Conservation (phyloP, 257 asterid genomes). For the Fraxinus americana region DNA sequence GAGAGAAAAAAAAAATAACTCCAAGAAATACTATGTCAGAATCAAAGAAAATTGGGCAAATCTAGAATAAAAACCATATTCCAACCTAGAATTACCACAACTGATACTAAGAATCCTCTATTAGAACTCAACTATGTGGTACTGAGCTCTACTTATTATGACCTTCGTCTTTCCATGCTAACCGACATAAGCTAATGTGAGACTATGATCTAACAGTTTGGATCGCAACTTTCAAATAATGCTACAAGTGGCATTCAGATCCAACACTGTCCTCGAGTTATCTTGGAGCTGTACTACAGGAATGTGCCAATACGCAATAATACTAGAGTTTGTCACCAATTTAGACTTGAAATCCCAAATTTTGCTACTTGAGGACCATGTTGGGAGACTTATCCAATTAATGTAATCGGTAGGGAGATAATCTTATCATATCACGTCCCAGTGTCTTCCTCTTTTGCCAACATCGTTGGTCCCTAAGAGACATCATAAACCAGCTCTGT, state of each 20-base stretch:
- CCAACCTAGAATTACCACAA: neutral
- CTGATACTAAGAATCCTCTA: neutral
- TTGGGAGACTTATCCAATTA: neutral
- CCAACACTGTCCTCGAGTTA: neutral
- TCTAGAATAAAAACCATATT: neutral
- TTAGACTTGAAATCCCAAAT: neutral
- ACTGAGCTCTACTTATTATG: neutral
- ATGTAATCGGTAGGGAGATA: neutral
- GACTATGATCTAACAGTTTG: neutral
- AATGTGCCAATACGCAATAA: neutral
- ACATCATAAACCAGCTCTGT: no score
- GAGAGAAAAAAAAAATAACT: neutral
- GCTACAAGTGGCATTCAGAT: neutral
- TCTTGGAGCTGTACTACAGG: neutral
- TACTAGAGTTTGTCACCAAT: neutral
- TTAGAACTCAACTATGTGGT: neutral
- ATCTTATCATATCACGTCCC: neutral
- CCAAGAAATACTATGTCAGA: neutral
- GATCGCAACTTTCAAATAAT: neutral
- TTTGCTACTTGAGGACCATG: neutral
- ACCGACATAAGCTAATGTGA: neutral
- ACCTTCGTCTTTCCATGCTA: neutral
- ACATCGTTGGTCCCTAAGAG: no score
- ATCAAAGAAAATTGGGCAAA: constrained; percentile 1
- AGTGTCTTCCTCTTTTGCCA: neutral